A percentile compares a stretch with the other conserved stretches of the same genome.
phyloP scores from a whole-genome alignment of 2,329 filamentous ascomycete genomes.

The Cercospora citrullina region DNA sequence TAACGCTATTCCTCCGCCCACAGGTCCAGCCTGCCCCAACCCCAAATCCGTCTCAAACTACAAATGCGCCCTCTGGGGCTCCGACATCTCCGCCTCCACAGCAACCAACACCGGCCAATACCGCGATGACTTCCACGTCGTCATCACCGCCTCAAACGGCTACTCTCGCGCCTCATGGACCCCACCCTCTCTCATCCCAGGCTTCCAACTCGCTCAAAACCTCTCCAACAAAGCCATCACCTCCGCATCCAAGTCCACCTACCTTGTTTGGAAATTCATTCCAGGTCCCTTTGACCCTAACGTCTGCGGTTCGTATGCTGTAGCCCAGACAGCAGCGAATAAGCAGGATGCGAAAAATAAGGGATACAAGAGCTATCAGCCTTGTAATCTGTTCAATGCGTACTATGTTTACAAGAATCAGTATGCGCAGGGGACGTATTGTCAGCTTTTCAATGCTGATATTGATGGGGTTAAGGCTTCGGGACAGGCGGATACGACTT shows the following conservation, averaged over 20 bases:
- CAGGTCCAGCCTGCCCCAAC: constrained; percentile 36
- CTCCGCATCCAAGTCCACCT: constrained; percentile 25
- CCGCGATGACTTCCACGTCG: constrained; percentile 32
- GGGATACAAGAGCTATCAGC: constrained; percentile 24
- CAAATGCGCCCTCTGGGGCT: constrained; percentile 41
- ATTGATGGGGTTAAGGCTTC: constrained; percentile 23
- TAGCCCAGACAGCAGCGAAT: constrained; percentile 29
- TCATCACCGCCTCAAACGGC: constrained; percentile 35
- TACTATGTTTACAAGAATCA: constrained; percentile 33
- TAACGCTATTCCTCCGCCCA: constrained; percentile 11
- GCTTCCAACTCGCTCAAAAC: constrained; percentile 37
- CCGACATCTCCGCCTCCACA: constrained; percentile 30
- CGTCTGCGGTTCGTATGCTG: constrained; percentile 32
- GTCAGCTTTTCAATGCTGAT: constrained; percentile 27
- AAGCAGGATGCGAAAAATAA: constrained; percentile 20
- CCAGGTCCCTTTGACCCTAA: constrained; percentile 31
- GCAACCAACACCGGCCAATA: constrained; percentile 34
- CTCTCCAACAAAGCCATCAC: constrained; percentile 31
- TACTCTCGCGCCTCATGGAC: constrained; percentile 34
- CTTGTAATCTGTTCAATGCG: constrained; percentile 34
- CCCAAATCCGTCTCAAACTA: constrained; percentile 36
- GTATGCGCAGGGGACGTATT: constrained; percentile 32
- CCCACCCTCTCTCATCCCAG: constrained; percentile 25
- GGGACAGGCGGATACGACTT: constrained; percentile 12
- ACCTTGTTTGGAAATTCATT: constrained; percentile 31